A percentile compares a stretch with the other conserved stretches of the same genome.
phyloP scores from a whole-genome alignment of 208 protist species.

The Leishmania braziliensis region DNA sequence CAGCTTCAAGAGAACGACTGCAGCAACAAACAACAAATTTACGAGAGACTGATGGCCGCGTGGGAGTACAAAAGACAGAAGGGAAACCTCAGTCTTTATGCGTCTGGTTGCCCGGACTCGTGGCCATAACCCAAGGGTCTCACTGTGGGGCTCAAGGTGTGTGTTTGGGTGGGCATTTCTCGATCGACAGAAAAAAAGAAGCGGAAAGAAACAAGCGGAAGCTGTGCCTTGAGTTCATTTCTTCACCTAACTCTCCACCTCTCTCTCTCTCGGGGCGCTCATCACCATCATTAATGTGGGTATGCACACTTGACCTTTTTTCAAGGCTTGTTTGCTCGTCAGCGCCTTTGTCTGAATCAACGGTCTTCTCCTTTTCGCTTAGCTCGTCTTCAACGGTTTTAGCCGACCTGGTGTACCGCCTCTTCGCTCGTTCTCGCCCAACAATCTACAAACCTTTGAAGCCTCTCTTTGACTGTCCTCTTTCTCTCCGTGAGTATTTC shows the following conservation, averaged over 20 bases:
- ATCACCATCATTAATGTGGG: neutral
- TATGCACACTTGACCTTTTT: neutral
- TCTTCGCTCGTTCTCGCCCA: neutral
- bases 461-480: neutral
- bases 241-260: neutral
- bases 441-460: neutral
- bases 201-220: neutral
- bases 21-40: neutral
- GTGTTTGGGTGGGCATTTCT: neutral
- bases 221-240: neutral
- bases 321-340: neutral
- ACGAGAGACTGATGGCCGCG: neutral
- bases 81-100: neutral
- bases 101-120: neutral
- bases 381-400: neutral
- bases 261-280: neutral
- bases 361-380: neutral
- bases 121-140: neutral
- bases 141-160: neutral
- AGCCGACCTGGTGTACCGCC: neutral
- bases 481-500: neutral
- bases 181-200: neutral
- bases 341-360: neutral
- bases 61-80: neutral
- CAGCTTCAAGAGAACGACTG: neutral